Evolutionary conservation across 805 yeast species (phyloP).

Genomic region (Candida montana): DNA sequence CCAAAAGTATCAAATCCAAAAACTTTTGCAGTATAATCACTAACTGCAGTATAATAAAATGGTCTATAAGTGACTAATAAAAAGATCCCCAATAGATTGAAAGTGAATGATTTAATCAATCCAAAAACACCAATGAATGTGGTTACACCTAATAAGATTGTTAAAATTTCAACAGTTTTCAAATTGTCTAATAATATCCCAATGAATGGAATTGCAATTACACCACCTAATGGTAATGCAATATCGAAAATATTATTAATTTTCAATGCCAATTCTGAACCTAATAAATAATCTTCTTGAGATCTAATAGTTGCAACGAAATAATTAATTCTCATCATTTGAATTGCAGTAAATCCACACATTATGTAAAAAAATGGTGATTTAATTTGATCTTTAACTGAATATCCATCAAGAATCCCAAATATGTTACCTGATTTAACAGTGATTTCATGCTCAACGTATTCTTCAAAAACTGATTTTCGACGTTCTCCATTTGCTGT

Average conservation of each 20-base stretch:
- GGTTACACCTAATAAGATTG: constrained; percentile 48
- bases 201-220: constrained; percentile 80
- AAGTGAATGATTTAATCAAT: constrained; percentile 38
- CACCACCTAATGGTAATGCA: constrained; percentile 85
- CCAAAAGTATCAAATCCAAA: constrained; percentile 93
- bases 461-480: constrained; percentile 62
- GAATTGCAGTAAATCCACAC: constrained; percentile 75
- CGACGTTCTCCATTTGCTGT: constrained; percentile 26
- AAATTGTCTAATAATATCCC: constrained; percentile 75
- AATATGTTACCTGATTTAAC: constrained; percentile 53
- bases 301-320: constrained; percentile 86
- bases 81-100: constrained; percentile 65
- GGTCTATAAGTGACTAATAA: constrained; percentile 82
- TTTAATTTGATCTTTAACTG: constrained; percentile 43
- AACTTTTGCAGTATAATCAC: constrained; percentile 88
- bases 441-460: constrained; percentile 52
- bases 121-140: constrained; percentile 69
- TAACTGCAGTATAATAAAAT: constrained; percentile 85
- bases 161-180: constrained; percentile 53
- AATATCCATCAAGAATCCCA: constrained; percentile 69
- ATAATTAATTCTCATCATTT: constrained; percentile 88
- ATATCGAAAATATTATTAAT: constrained; percentile 77
- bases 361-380: constrained; percentile 72
- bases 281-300: constrained; percentile 72
- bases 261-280: constrained; percentile 42